phyloP scores from a whole-genome alignment of 495 filamentous ascomycete genomes.

The Aspergillus nanangensis region DNA sequence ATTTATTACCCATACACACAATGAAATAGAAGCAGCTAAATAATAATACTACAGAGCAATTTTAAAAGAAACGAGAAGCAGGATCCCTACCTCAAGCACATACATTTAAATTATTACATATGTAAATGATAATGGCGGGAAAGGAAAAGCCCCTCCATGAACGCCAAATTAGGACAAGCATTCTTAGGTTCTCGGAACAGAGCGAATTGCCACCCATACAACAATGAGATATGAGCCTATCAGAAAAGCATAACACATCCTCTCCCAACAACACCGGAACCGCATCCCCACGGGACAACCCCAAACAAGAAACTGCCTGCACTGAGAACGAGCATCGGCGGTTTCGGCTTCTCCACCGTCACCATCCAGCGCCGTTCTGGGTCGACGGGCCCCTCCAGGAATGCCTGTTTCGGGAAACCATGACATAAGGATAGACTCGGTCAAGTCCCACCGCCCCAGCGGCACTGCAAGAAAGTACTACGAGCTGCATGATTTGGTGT shows the following conservation, averaged over 20 bases:
- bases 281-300: conserved; percentile 3
- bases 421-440: conserved; percentile 4
- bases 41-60: too few relatives aligned
- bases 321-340: not conserved
- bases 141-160: not conserved
- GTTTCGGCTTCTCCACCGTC: conserved; percentile 3
- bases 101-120: too few relatives aligned
- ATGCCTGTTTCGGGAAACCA: conserved; percentile 17
- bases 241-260: not conserved
- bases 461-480: too few relatives aligned
- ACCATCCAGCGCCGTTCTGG: conserved; percentile 10
- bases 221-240: not conserved
- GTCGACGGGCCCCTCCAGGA: conserved; percentile 8
- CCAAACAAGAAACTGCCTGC: not conserved
- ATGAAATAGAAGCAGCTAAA: too few relatives aligned
- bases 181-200: not conserved
- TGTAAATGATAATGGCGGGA: not conserved
- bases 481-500: too few relatives aligned
- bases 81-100: too few relatives aligned
- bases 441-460: not conserved
- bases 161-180: not conserved
- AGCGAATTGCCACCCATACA: too few relatives aligned
- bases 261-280: not conserved
- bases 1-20: too few relatives aligned
- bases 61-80: too few relatives aligned